Evolutionary conservation across 2,329 filamentous ascomycete genomes (phyloP), one percentile per base, ranked within the genome.

Genomic region (Pyricularia sp.): DNA sequence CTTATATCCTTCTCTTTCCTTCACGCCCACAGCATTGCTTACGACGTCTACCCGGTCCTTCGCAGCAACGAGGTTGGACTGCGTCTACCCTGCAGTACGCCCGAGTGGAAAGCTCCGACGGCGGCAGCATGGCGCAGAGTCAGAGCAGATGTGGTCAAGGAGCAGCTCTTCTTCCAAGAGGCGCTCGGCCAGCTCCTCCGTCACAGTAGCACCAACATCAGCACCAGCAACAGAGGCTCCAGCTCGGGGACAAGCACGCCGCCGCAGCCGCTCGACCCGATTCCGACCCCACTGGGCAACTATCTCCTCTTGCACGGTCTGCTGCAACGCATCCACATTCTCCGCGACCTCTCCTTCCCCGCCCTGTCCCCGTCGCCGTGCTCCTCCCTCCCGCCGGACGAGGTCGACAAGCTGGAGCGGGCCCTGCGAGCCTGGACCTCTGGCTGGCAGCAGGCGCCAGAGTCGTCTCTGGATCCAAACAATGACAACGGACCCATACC

Each of bases 11-110:
- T 86, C 70, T 84, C 86, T 75, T 82, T 88, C 72, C 85, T 86
- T 70, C 87, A 88, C 72, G 79, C 88, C 1, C 86, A 88, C 71
- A 86, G 83, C 42, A 86, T 88, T 68, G 86, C 86, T 72, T 88
- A 87, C 78, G 85, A 88, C 74, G 85, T 87, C 17, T 85, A 86
- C 31, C 86, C 86, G 0, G 78, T 86, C 63, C 82, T 88, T 30
- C 73, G 86, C 68, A 87, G 85, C 72, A 80, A 80, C 36, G 84
- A 88, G 74, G 74, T 88, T 67, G 82, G 81, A 67, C 75, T 87
- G 71, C 81, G 81, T 67, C 81, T 88, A 71, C 86, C 86, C 0
- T 84, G 82, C 70, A 82, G 81, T 64, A 82, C 82, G 42, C 81
- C 83, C 28, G 81, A 85, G 69, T 88, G 85, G 82, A 85, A 84